Evolutionary conservation across 768 basidiomycete species (phyloP), one percentile per base, ranked within the genome.

Genomic region (Rossbeevera mucosa): DNA sequence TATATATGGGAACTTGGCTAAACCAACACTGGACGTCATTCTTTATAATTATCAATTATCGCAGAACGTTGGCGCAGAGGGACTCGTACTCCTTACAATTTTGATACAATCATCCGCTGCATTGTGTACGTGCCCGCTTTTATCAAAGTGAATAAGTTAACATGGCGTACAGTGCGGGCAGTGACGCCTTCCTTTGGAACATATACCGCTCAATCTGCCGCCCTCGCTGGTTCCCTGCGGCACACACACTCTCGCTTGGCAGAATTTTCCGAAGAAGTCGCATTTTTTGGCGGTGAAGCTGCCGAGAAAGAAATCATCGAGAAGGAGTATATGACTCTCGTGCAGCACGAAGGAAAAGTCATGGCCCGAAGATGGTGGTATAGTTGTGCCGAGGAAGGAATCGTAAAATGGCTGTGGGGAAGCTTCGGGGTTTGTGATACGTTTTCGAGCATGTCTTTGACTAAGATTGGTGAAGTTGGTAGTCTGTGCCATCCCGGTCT

Each of bases 361-460:
- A 75, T 94, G 59, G 72, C 79, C 24, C 83, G 88, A 56, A 76
- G 87, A 29, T 90, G 94, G 80, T 91, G 86, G 87, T 91, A 95
- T 68, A 83, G 87, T 2, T 88, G 93, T 64, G 80, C 86, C 16
- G 95, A 99, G 68, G 95, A 98, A 69, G 93, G 91, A 2, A 85
- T 99, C 41, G 86, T 97, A 62, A 98, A 99, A 71, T 97, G 86
- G 87, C 63, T 94, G 7, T 99, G 95, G 95, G 94, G 95, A 59
- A 88, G 86, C 66, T 87, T 94, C 66, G 95, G 95, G 33, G 85
- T 94, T 63, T 52, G 85, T 77, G n/a, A 22, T 43, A 25, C 26
- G 21, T 46, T 28, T 48, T 29, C 20, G 7, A 43, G n/a, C 21
- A 20, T 26, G 16, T 24, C 2, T 43, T 25, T 45, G 43, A 47